Base-by-base conservation (phyloP, 306 rosid species). In the Morella rubra region DNA sequence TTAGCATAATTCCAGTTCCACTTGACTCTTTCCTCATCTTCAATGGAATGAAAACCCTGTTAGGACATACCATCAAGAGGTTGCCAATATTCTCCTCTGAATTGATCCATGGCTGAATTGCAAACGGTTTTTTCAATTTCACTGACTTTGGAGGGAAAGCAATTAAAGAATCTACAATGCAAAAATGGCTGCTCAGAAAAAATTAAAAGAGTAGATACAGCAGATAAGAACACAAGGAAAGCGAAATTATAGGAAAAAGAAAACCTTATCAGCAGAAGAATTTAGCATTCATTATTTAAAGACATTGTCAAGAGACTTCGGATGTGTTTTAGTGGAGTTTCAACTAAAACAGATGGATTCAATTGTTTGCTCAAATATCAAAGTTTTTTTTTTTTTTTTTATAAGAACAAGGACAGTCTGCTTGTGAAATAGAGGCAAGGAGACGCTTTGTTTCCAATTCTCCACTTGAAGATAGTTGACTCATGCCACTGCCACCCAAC, bases 31-130 rank as follows among this genome's bases (percentile, higher is more conserved):
- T 71, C 44, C 71, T 53, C 68, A 20, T 73, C n/a, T 56, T 32
- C 4, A 66, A 66, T 54, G 56, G 72, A 74, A 50, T 45, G 69
- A 73, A 68, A 78, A 60, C 46, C 54, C 4, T 40, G 76, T 45
- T 45, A n/a, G 44, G 46, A 83, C 88, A 55, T 85, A 95, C 99
- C 98, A 92, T 96, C 84, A 96, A 91, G 81, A 92, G 93, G 90
- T 92, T 89, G 75, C 99, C 98, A 77, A 92, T 83, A 83, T 91
- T 91, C 85, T 87, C 87, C 83, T 92, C 99, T 44, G 96, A 91
- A 87, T 87, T 81, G 52, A 75, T 85, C 99, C 99, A 96, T 6
- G 99, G 99, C 70, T 89, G 89, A 53, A 92, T 79, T 62, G 91
- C 85, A 83, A 96, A 92, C 58, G 98, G 93, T 72, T 72, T 91